phyloP scores from a whole-genome alignment of 1,139 yeast species.

The Nadsonia starkeyi-henricii region DNA sequence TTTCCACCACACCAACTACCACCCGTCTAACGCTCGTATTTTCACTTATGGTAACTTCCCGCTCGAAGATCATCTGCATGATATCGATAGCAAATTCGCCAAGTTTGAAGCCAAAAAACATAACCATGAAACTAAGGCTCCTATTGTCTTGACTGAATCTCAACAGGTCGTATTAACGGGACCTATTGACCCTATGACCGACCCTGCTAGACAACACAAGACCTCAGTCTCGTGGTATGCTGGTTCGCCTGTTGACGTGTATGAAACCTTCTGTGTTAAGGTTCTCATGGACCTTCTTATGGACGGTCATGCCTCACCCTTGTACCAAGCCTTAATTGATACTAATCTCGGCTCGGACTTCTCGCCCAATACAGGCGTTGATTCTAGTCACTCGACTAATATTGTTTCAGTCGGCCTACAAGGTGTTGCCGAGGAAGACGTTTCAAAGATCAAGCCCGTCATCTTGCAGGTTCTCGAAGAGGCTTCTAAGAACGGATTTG shows the following conservation, averaged over 20 bases:
- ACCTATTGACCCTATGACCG: conserved; percentile 74
- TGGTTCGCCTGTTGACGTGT: conserved; percentile 57
- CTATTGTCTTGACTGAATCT: conserved; percentile 29
- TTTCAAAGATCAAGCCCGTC: conserved; percentile 29
- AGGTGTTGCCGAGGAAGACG: conserved; percentile 45
- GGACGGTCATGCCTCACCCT: conserved; percentile 88
- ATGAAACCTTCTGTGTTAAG: conserved; percentile 61
- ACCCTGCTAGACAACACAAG: conserved; percentile 56
- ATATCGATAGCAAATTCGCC: conserved; percentile 38
- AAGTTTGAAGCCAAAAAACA: conserved; percentile 28
- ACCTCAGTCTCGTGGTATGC: conserved; percentile 79
- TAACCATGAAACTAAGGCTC: conserved; percentile 22
- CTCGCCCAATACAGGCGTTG: conserved; percentile 79
- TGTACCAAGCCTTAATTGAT: conserved; percentile 75
- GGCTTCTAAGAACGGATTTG: conserved; percentile 30
- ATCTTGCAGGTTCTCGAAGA: conserved; percentile 28
- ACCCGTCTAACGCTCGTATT: conserved; percentile 80
- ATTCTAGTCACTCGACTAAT: conserved; percentile 63
- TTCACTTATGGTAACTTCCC: conserved; percentile 80
- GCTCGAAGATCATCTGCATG: conserved; percentile 44
- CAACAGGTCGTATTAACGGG: conserved; percentile 39
- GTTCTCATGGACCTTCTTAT: conserved; percentile 57
- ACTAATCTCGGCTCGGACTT: conserved; percentile 76
- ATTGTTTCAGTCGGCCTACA: conserved; percentile 78
- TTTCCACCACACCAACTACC: conserved; percentile 64